These are phyloP conservation scores for Lindgomyces ingoldianus DNA, from an alignment of 495 filamentous ascomycete genomes.

Conservation along the genomic window DNA sequence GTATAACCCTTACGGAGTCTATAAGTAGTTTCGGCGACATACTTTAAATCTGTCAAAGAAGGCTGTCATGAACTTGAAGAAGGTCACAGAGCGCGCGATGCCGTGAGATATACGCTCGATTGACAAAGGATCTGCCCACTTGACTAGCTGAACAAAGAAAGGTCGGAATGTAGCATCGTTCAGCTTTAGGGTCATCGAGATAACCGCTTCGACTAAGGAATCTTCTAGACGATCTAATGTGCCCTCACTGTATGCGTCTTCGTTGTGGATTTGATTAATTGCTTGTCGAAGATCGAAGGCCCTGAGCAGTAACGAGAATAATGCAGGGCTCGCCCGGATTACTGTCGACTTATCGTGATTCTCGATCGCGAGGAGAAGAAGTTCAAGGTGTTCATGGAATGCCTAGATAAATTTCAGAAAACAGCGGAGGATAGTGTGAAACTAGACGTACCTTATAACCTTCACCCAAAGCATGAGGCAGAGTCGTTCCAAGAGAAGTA, in stretches of 20 bases:
- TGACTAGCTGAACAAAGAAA: conserved; percentile 76
- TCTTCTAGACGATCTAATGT: conserved; percentile 67
- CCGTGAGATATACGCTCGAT: conserved; percentile 56
- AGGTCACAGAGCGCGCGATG: conserved; percentile 60
- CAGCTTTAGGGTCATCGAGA: conserved; percentile 93
- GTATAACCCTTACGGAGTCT: conserved; percentile 7
- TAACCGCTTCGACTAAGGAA: conserved; percentile 62
- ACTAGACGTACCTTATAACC: conserved; percentile 58
- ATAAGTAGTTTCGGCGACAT: no score
- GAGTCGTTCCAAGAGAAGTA: conserved; percentile 67
- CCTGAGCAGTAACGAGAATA: conserved; percentile 71
- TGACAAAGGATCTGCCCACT: conserved; percentile 69
- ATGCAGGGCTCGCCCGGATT: conserved; percentile 62
- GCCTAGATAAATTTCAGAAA: conserved; percentile 53
- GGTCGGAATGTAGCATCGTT: conserved; percentile 97
- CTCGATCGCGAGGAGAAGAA: conserved; percentile 68
- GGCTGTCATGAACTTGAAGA: conserved; percentile 75
- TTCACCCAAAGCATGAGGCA: conserved; percentile 58
- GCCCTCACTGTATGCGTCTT: conserved; percentile 49
- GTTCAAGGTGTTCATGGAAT: conserved; percentile 63
- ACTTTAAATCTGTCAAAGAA: conserved; percentile 84
- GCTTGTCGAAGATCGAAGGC: conserved; percentile 47
- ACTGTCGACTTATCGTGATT: conserved; percentile 74
- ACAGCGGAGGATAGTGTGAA: neutral
- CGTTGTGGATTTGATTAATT: conserved; percentile 29